Percentiles rank a stretch among this genome's conserved stretches.
phyloP scores from a whole-genome alignment of 2,329 filamentous ascomycete genomes.

The Trichoderma koningiopsis region DNA sequence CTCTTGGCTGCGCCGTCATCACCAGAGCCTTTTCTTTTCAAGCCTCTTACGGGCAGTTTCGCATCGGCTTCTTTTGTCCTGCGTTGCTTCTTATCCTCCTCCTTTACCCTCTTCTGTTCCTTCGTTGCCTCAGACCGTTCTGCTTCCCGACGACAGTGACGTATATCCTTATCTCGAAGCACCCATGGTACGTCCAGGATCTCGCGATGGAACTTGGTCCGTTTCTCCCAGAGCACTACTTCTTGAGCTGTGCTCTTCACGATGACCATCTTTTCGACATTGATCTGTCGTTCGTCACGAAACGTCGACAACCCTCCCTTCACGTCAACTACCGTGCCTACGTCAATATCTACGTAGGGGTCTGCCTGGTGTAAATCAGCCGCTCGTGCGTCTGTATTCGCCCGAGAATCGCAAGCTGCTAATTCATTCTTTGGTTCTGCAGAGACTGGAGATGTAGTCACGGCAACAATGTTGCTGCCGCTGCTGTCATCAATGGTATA shows the following conservation, averaged over 20 bases:
- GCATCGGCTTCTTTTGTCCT: constrained; percentile 27
- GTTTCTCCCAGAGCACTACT: constrained; percentile 61
- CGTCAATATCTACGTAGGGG: constrained; percentile 43
- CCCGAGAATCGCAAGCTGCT: neutral
- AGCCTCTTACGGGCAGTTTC: neutral
- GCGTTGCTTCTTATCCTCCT: neutral
- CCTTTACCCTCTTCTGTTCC: constrained; percentile 32
- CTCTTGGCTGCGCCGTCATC: constrained; percentile 25
- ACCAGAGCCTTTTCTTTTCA: neutral
- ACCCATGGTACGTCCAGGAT: constrained; percentile 58
- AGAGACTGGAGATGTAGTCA: constrained; percentile 20
- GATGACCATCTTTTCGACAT: constrained; percentile 52
- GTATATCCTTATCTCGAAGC: constrained; percentile 52
- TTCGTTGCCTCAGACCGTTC: constrained; percentile 39
- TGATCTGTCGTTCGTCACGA: constrained; percentile 54
- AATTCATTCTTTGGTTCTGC: neutral
- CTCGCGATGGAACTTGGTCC: constrained; percentile 50
- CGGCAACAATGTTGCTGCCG: constrained; percentile 57
- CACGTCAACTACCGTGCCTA: constrained; percentile 59
- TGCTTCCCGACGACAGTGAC: constrained; percentile 52
- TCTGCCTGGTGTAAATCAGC: neutral
- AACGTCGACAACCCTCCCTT: constrained; percentile 56
- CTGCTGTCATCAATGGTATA: constrained; percentile 69
- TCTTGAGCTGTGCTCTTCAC: constrained; percentile 59
- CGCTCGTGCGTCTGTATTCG: constrained; percentile 15